A percentile compares a stretch with the other conserved stretches of the same genome.
Evolutionary conservation across 2,329 filamentous ascomycete genomes (phyloP).

Genomic region (Chaetomium sp.): DNA sequence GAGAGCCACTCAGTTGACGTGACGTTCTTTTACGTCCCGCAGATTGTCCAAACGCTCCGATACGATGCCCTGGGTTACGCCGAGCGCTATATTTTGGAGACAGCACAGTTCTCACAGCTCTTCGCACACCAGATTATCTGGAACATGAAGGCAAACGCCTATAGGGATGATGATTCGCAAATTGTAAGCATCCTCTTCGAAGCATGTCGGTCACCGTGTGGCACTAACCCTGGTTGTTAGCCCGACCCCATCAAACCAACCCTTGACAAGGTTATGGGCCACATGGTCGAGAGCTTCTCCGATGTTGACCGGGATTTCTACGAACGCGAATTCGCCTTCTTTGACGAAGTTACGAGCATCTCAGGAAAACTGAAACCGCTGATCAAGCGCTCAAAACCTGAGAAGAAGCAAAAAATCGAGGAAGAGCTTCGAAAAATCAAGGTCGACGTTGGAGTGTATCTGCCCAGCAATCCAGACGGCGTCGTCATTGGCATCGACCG

Average conservation of each 20-base stretch:
- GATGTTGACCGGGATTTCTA: constrained; percentile 81
- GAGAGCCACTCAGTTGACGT: constrained; percentile 96
- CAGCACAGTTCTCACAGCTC: constrained; percentile 93
- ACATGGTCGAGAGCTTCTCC: constrained; percentile 81
- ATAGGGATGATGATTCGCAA: constrained; percentile 91
- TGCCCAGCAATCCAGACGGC: constrained; percentile 95
- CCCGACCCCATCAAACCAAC: constrained; percentile 93
- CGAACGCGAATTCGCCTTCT: constrained; percentile 95
- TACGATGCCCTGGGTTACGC: constrained; percentile 95
- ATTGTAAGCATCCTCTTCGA: constrained; percentile 59
- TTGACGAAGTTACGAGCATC: constrained; percentile 91
- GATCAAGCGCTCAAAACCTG: constrained; percentile 88
- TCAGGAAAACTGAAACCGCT: constrained; percentile 94
- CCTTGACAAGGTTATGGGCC: constrained; percentile 84
- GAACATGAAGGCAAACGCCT: constrained; percentile 99
- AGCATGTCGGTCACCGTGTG: neutral
- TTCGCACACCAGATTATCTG: constrained; percentile 99
- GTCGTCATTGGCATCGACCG: constrained; percentile 97
- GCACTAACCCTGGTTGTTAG: constrained; percentile 41
- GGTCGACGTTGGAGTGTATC: constrained; percentile 94
- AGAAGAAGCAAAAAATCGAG: constrained; percentile 99
- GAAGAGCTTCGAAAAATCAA: constrained; percentile 97
- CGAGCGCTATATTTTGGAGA: constrained; percentile 94
- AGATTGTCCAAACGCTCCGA: constrained; percentile 92
- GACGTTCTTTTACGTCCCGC: constrained; percentile 98